phyloP scores from a whole-genome alignment of 345 rosid species.

The Nasturtium officinale region DNA sequence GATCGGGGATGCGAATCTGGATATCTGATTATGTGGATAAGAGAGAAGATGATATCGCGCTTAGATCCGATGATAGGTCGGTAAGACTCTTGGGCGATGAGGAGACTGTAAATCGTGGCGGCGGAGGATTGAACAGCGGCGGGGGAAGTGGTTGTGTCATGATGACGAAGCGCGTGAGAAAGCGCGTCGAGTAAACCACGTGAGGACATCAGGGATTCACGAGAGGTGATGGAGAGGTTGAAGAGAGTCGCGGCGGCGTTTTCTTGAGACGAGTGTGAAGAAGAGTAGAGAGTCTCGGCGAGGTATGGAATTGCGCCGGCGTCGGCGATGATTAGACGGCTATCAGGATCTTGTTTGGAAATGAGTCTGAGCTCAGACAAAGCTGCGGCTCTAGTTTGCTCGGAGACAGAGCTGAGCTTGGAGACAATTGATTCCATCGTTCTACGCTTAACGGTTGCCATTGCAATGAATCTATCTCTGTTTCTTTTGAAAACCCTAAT shows the following conservation, averaged over 20 bases:
- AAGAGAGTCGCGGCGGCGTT: slow-evolving; percentile 90
- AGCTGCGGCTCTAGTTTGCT: slow-evolving; percentile 66
- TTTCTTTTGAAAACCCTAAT: slow-evolving; percentile 12
- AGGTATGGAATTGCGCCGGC: slow-evolving; percentile 86
- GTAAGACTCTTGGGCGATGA: slow-evolving; percentile 74
- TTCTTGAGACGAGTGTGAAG: slow-evolving; percentile 64
- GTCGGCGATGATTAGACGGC: slow-evolving; percentile 65
- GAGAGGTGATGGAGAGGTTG: slow-evolving; percentile 74
- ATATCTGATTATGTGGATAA: slow-evolving; percentile 56
- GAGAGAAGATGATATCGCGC: slow-evolving; percentile 79
- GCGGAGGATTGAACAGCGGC: slow-evolving; percentile 80
- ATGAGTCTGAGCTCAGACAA: slow-evolving; percentile 74
- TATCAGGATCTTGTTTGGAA: slow-evolving; percentile 74
- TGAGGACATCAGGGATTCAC: slow-evolving; percentile 74
- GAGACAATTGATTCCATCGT: slow-evolving; percentile 61
- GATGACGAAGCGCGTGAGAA: slow-evolving; percentile 75
- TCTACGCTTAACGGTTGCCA: slow-evolving; percentile 80
- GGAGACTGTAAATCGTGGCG: slow-evolving; percentile 79
- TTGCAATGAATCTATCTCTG: slow-evolving; percentile 8
- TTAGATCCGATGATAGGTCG: slow-evolving; percentile 86
- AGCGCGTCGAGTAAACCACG: slow-evolving; percentile 87
- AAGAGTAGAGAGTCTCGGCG: slow-evolving; percentile 75
- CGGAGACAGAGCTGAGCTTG: slow-evolving; percentile 84
- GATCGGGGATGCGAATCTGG: slow-evolving; percentile 70
- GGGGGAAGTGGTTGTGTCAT: slow-evolving; percentile 55